Conservation (phyloP, 805 yeast genomes). For the Candida methanosorbosa region DNA sequence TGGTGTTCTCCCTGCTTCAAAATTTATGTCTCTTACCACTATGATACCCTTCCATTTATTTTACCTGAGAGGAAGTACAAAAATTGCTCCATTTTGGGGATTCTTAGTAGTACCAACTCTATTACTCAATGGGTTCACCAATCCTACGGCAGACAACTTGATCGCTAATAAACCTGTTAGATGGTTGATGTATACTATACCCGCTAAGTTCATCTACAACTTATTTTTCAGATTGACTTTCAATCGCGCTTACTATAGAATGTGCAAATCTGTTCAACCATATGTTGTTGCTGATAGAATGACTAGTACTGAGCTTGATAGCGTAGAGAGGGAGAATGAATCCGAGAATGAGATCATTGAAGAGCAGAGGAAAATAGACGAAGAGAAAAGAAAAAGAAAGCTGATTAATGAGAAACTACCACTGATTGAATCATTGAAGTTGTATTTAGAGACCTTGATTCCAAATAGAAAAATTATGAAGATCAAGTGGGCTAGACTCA, state of each 20-base stretch:
- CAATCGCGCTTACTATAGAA: constrained; percentile 27
- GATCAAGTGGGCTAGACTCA: constrained; percentile 6
- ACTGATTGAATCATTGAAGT: too few species aligned
- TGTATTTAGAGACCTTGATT: too few species aligned
- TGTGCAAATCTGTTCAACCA: constrained; percentile 24
- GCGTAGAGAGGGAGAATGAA: constrained; percentile 22
- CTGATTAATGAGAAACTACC: too few species aligned
- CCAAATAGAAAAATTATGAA: too few species aligned
- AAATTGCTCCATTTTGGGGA: background rate
- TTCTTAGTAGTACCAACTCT: background rate
- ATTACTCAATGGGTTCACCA: too few species aligned
- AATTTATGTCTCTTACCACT: constrained; percentile 15
- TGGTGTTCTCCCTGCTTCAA: constrained; percentile 12
- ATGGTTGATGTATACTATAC: constrained; percentile 7
- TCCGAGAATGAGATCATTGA: background rate
- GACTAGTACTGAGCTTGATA: constrained; percentile 21
- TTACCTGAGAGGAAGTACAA: constrained; percentile 9
- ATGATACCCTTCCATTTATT: constrained; percentile 23
- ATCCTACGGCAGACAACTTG: too few species aligned
- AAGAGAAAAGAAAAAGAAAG: constrained; percentile 1
- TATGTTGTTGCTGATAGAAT: constrained; percentile 26
- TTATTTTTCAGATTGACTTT: constrained; percentile 15
- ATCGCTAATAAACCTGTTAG: constrained; percentile 7
- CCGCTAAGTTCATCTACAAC: constrained; percentile 12
- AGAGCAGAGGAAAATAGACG: too few species aligned